Evolutionary conservation across 1,139 yeast genomes (phyloP), one percentile per base, ranked within the genome.

Genomic region (Suhomyces kunorum): DNA sequence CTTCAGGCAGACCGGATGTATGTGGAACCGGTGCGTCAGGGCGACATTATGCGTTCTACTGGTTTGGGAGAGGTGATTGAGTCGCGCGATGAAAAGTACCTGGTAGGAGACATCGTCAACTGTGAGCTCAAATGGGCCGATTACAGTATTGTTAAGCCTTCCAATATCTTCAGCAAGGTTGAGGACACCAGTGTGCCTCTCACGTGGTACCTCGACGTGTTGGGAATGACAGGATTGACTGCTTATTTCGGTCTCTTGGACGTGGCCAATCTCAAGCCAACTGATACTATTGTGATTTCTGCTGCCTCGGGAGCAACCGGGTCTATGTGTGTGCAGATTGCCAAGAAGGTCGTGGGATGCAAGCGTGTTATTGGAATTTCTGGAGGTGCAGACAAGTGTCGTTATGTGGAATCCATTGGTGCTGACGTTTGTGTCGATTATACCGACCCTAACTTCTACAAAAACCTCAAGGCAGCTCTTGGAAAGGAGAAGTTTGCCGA

Each of bases 401-500:
- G 47, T 28, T 61, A 52, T 48, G 66, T 63, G 25, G 59, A 63
- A 45, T 54, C 61, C 13, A 40, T 63, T 29, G 68, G 68, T 33
- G 68, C 66, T 1, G 66, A 63, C 44, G 45, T 42, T 31, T 65
- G 73, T 40, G 70, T 81, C 38, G 80, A 81, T 58, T 82, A 82
- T 64, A 75, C 71, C 44, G 72, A 71, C 36, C 57, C 70, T 2
- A 59, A 68, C 20, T 78, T 72, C 53, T 57, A 64, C 40, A 55
- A 65, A 30, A 63, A 78, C 40, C 66, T 81, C 46, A 44, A 55
- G 11, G 59, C 68, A 19, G 78, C 74, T 18, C 61, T 78, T 27
- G 81, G 44, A 6, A 34, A 37, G 28, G 37, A 44, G 8, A 54
- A 53, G 19, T 36, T 24, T 20, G 40, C 40, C 36, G 81, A 79